Percentiles rank a stretch among this genome's conserved stretches.
Evolutionary conservation across 179 eudicot species (phyloP).

Genomic region (Amaranthus tricolor): DNA sequence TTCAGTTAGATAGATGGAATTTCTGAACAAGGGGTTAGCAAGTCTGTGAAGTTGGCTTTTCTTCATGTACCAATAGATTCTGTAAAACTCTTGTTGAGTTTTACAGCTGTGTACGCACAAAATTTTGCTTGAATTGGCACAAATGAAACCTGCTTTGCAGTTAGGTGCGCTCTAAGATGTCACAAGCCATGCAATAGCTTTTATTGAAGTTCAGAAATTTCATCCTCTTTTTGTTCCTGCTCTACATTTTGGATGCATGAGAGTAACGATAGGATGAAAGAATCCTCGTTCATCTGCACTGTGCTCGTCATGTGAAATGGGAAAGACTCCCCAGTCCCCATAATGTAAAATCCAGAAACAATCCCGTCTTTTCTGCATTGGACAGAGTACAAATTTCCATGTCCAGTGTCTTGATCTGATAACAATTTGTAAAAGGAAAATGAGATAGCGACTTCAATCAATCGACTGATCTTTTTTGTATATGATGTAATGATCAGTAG

Average conservation of each 20-base stretch:
- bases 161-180: neutral
- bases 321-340: neutral
- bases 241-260: neutral
- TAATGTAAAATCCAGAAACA: neutral
- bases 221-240: neutral
- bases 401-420: neutral
- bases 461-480: slow-evolving; percentile 2
- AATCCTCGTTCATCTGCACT: neutral
- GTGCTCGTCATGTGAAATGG: neutral
- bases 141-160: neutral
- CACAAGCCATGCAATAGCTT: neutral
- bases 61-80: neutral
- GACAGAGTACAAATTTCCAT: neutral
- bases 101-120: neutral
- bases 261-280: neutral
- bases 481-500: neutral
- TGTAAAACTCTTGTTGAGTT: neutral
- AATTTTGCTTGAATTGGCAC: neutral
- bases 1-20: slow-evolving; percentile 87
- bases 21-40: slow-evolving; percentile 31
- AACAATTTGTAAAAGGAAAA: neutral
- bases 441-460: neutral
- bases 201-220: neutral
- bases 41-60: slow-evolving; percentile 15
- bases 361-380: neutral